Conservation (phyloP, 495 filamentous ascomycete genomes). For the Chaetomium fimeti region DNA sequence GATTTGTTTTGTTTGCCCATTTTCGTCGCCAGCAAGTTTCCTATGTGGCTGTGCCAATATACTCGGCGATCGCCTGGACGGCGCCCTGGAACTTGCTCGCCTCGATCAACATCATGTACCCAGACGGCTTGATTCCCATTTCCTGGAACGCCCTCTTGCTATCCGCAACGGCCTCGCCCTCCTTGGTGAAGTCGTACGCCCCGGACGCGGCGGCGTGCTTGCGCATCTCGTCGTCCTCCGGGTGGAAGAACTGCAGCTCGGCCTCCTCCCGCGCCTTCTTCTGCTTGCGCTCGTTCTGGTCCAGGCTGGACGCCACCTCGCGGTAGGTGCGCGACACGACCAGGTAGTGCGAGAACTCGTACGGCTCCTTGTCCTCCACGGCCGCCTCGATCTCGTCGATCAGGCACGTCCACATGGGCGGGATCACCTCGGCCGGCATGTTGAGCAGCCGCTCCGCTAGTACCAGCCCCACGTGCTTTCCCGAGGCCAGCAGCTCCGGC, state of each 20-base stretch:
- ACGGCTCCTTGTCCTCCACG: constrained; percentile 86
- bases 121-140: constrained; percentile 78
- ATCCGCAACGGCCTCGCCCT: constrained; percentile 77
- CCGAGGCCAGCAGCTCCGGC: constrained; percentile 27
- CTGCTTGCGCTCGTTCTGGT: constrained; percentile 67
- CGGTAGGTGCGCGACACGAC: constrained; percentile 86
- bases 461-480: constrained; percentile 72
- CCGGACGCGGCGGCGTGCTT: constrained; percentile 64
- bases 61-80: constrained; percentile 69
- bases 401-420: constrained; percentile 96
- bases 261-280: constrained; percentile 67
- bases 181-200: constrained; percentile 72
- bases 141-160: constrained; percentile 94
- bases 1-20: constrained; percentile 20
- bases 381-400: constrained; percentile 89
- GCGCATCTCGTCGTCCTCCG: constrained; percentile 90
- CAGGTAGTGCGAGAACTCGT: constrained; percentile 89
- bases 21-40: constrained; percentile 8
- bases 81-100: constrained; percentile 63
- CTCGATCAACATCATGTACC: constrained; percentile 76
- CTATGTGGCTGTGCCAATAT: constrained; percentile 53
- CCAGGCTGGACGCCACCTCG: constrained; percentile 79
- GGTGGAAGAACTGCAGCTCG: constrained; percentile 81
- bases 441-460: constrained; percentile 92
- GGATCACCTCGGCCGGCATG: constrained; percentile 85